Percentiles rank a stretch among this genome's conserved stretches.
Evolutionary conservation across 371 early-diverging fungal genomes (phyloP).

Genomic region (Nematocida sp.): DNA sequence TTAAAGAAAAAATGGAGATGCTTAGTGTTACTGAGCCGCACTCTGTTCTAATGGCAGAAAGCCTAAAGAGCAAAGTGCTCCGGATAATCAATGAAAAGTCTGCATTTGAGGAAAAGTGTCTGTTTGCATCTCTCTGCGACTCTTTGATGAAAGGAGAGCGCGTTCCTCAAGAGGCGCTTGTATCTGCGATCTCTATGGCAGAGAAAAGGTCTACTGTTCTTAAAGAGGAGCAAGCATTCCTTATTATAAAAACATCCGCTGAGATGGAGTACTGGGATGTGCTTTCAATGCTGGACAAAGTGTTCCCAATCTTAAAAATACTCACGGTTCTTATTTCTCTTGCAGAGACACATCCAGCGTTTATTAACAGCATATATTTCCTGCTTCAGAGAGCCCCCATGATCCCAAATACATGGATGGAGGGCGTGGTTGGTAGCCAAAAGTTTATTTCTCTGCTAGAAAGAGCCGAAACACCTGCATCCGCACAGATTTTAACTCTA

Average conservation of each 20-base stretch:
- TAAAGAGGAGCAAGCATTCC: conserved; percentile 25
- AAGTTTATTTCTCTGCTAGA: conserved; percentile 51
- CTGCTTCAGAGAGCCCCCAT: conserved; percentile 8
- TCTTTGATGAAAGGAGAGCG: not conserved
- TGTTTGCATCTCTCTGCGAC: conserved; percentile 32
- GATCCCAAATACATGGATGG: conserved; percentile 18
- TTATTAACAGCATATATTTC: conserved; percentile 24
- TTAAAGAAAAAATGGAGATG: conserved; percentile 8
- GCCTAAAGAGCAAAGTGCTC: conserved; percentile 2
- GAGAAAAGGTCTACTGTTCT: conserved; percentile 6
- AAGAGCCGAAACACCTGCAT: not conserved
- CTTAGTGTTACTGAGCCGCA: not conserved
- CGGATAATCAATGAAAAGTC: conserved; percentile 13
- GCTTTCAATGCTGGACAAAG: conserved; percentile 15
- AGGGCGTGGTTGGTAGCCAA: not conserved
- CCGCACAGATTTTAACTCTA: not conserved
- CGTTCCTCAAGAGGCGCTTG: conserved; percentile 27
- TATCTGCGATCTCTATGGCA: not conserved
- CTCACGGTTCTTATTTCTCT: conserved; percentile 33
- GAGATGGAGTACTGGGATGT: conserved; percentile 41
- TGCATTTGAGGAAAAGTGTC: conserved; percentile 40
- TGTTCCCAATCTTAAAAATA: conserved; percentile 42
- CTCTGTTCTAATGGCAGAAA: conserved; percentile 13
- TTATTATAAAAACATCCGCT: conserved; percentile 14
- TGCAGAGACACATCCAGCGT: not conserved